Base-by-base conservation (phyloP, 1,284 basidiomycete species). In the Phenoliferia sp. region DNA sequence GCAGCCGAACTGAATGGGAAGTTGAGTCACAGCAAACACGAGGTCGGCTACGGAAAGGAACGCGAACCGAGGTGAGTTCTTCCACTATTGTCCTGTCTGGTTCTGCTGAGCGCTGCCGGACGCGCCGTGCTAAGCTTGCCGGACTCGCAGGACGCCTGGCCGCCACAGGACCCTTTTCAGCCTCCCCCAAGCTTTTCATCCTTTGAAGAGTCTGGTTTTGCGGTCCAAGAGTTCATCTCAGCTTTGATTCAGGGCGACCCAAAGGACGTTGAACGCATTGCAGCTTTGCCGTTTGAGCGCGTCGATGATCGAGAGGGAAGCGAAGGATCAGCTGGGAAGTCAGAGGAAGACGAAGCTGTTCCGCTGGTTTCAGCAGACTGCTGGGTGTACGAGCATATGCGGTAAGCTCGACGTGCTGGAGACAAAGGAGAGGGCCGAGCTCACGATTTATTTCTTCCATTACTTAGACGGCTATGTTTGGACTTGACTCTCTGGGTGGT, bases 361-460 rank as follows among this genome's bases (percentile, higher is more conserved):
- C 87, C 90, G 50, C 33, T 64, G 3, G 90, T 92, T 78, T 86
- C 88, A 75, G 84, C 85, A 10, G 92, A 93, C 36, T 69, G 79
- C 77, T 98, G 94, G 94, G 88, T 96, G 69, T 96, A 94, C 76
- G 94, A 97, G 77, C 94, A 97, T 74, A 80, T 97, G 10, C 83
- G 93, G 92, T 92, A 66, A 70, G 86, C 79, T 10, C 26, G 29
- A 4, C 36, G 6, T 12, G 3, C 33, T 3, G 15, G 26, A 22
- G 35, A 28, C 35, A 16, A n/a, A n/a, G n/a, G 4, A 59, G 59
- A 12, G 26, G 26, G 10, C 17, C 4, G 29, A 26, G 48, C 33
- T 52, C 22, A 68, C 15, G 12, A 3, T 32, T 2, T 4, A 17
- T 31, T n/a, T 10, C n/a, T 7, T 33, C 2, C 0, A 65, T 29